phyloP scores from a whole-genome alignment of 2,329 filamentous ascomycete genomes.

The Fusarium scirpi region DNA sequence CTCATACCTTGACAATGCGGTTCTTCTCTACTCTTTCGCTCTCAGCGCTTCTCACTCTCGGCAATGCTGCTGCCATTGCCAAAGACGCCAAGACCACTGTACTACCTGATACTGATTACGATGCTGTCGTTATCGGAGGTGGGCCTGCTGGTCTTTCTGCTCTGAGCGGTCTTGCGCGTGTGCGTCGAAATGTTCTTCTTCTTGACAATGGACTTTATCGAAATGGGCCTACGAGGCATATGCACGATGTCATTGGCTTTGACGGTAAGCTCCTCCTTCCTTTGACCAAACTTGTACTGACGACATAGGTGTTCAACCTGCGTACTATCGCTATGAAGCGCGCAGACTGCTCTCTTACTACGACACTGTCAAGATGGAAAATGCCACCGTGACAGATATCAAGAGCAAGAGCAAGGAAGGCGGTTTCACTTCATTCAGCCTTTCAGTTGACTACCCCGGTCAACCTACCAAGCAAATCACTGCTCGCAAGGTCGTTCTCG shows the following conservation, averaged over 20 bases:
- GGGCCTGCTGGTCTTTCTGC: conserved; percentile 67
- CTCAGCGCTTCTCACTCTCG: conserved; percentile 24
- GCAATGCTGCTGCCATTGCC: conserved; percentile 31
- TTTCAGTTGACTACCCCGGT: conserved; percentile 47
- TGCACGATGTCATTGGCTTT: conserved; percentile 71
- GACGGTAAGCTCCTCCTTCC: conserved; percentile 59
- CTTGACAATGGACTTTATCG: conserved; percentile 71
- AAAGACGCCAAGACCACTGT: conserved; percentile 4
- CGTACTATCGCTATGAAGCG: conserved; percentile 66
- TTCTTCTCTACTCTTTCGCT: conserved; percentile 25
- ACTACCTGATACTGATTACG: conserved; percentile 53
- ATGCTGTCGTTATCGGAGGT: conserved; percentile 69
- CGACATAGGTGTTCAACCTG: conserved; percentile 62
- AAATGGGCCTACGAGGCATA: conserved; percentile 66
- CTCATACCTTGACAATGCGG: conserved; percentile 30
- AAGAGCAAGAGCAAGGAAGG: conserved; percentile 44
- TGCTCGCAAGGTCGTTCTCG: conserved; percentile 67
- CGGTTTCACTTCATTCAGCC: conserved; percentile 60
- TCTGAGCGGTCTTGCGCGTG: conserved; percentile 69
- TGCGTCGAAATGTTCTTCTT: conserved; percentile 65
- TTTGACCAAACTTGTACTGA: background rate
- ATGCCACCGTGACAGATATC: conserved; percentile 64
- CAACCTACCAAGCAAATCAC: conserved; percentile 52
- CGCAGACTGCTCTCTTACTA: conserved; percentile 66
- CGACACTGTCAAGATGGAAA: conserved; percentile 60